Evolutionary conservation across 2,329 filamentous ascomycete genomes (phyloP).

Genomic region (Colletotrichum scovillei): DNA sequence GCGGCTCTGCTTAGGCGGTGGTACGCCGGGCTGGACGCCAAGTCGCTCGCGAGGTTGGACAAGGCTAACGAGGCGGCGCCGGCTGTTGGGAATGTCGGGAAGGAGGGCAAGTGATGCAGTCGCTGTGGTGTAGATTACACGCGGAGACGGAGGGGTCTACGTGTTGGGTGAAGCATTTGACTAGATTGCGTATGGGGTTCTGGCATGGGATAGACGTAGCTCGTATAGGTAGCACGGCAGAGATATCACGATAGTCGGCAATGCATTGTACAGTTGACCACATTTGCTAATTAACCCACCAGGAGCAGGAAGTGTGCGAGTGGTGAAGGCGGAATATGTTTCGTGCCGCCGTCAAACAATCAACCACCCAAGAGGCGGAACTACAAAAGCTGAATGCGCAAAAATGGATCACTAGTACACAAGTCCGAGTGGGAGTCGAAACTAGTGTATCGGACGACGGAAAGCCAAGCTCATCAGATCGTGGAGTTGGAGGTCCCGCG

Average conservation of each 20-base stretch:
- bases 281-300: background rate
- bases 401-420: slow-evolving; percentile 4
- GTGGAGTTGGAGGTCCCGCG: slow-evolving; percentile 19
- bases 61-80: slow-evolving; percentile 56
- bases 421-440: background rate
- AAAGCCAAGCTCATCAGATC: slow-evolving; percentile 31
- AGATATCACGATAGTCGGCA: background rate
- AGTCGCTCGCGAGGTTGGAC: slow-evolving; percentile 58
- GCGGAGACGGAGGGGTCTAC: background rate
- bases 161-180: background rate
- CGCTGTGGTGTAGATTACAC: too few species aligned
- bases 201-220: background rate
- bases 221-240: background rate
- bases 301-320: background rate
- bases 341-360: background rate
- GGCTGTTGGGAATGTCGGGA: slow-evolving; percentile 35
- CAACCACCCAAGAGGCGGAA: background rate
- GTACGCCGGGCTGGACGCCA: slow-evolving; percentile 60
- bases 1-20: slow-evolving; percentile 60
- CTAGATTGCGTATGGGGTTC: background rate
- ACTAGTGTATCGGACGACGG: slow-evolving; percentile 17
- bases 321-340: background rate
- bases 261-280: background rate
- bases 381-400: background rate
- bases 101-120: background rate